A percentile compares a stretch with the other conserved stretches of the same genome.
phyloP scores from a whole-genome alignment of 208 protist species.

The Zelonia costaricensis region DNA sequence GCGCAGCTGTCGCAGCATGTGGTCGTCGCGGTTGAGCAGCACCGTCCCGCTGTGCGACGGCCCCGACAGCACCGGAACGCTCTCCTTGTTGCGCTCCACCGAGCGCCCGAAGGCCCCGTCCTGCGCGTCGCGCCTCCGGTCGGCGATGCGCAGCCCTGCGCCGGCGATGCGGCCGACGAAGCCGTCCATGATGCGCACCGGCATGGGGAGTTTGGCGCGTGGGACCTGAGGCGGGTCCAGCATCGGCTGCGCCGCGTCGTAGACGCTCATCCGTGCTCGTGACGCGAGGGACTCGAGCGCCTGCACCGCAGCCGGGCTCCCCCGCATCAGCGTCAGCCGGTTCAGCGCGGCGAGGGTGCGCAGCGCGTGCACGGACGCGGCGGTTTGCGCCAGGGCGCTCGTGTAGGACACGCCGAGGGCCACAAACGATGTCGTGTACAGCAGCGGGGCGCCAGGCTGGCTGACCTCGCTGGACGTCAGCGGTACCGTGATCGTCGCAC shows the following conservation, averaged over 20 bases:
- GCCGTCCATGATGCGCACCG: slow-evolving; percentile 30
- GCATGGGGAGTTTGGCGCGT: slow-evolving; percentile 10
- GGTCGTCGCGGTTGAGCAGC: slow-evolving; percentile 12
- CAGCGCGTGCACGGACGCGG: slow-evolving; percentile 80
- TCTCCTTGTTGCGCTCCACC: neutral
- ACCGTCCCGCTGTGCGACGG: neutral
- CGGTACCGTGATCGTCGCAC: slow-evolving; percentile 75
- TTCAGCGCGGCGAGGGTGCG: slow-evolving; percentile 48
- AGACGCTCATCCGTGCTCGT: slow-evolving; percentile 5
- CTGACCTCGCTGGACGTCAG: slow-evolving; percentile 16
- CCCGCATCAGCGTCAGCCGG: slow-evolving; percentile 17
- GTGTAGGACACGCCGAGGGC: slow-evolving; percentile 73
- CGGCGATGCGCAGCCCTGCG: slow-evolving; percentile 3
- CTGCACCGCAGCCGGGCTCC: slow-evolving; percentile 2
- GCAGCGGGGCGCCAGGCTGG: neutral
- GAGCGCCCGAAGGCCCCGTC: neutral
- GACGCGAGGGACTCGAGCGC: slow-evolving; percentile 19
- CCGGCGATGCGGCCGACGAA: slow-evolving; percentile 19
- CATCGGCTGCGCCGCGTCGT: slow-evolving; percentile 10
- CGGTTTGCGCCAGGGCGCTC: slow-evolving; percentile 46
- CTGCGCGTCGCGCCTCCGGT: neutral
- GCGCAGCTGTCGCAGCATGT: slow-evolving; percentile 18
- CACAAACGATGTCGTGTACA: slow-evolving; percentile 51
- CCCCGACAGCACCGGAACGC: slow-evolving; percentile 3
- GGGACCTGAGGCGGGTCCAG: slow-evolving; percentile 1